Conservation (phyloP, 2,329 filamentous ascomycete species). For the Nigrospora sphaerica region DNA sequence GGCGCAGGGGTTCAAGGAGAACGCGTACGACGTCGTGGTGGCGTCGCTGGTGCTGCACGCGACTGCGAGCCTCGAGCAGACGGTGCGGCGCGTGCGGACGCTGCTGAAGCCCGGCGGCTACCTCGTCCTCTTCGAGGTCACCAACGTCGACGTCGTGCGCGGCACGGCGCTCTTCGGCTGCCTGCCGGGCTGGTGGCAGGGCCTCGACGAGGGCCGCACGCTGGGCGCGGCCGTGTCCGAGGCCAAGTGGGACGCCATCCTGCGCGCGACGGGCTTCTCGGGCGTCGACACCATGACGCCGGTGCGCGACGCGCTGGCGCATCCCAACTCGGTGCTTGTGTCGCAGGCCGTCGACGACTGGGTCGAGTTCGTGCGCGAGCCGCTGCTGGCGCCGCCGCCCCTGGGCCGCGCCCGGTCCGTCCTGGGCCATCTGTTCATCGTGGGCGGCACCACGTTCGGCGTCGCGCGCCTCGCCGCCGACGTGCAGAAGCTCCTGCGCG, state of each 20-base stretch:
- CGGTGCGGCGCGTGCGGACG: conserved; percentile 17
- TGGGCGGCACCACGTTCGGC: not conserved
- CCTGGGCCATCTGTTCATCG: not conserved
- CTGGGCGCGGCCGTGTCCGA: not conserved
- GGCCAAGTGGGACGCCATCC: conserved; percentile 13
- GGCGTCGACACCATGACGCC: conserved; percentile 13
- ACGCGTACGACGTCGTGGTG: conserved; percentile 25
- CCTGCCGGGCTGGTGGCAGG: conserved; percentile 6
- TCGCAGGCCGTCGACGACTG: not conserved
- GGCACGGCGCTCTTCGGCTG: conserved; percentile 1
- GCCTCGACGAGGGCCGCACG: conserved; percentile 3
- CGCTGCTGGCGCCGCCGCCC: not conserved
- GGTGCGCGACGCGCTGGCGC: not conserved
- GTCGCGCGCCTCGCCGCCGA: not conserved
- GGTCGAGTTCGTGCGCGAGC: not conserved
- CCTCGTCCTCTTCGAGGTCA: conserved; percentile 16
- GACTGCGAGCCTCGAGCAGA: conserved; percentile 12
- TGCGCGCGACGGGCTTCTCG: conserved; percentile 18
- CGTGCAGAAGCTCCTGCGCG: not conserved
- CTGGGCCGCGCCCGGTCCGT: not conserved
- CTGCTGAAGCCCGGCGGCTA: conserved; percentile 30
- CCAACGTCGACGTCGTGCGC: conserved; percentile 1
- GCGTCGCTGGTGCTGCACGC: conserved; percentile 24
- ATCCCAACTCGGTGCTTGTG: not conserved
- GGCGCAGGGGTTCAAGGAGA: conserved; percentile 19